Evolutionary conservation across 306 rosid genomes (phyloP).

Genomic region (Prunus kanzakura): DNA sequence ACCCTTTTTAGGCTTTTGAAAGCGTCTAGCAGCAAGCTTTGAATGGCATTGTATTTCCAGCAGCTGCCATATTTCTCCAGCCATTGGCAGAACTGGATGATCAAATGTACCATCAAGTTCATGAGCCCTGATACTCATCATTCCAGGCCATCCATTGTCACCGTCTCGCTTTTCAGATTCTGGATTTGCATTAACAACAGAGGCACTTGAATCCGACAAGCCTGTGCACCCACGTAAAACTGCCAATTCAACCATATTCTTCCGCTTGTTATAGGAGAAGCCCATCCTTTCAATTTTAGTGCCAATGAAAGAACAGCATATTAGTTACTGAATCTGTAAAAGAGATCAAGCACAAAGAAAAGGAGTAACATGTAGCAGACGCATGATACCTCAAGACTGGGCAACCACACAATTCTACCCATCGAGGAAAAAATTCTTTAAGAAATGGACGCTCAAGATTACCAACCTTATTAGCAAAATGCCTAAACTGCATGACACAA

Average conservation of each 20-base stretch:
- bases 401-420: slow-evolving; percentile 93
- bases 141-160: slow-evolving; percentile 96
- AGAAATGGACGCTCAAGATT: slow-evolving; percentile 99
- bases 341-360: slow-evolving; percentile 15
- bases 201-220: slow-evolving; percentile 47
- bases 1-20: slow-evolving; percentile 85
- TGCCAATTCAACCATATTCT: slow-evolving; percentile 94
- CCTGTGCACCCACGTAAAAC: slow-evolving; percentile 89
- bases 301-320: slow-evolving; percentile 12
- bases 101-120: slow-evolving; percentile 97
- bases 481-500: slow-evolving; percentile 77
- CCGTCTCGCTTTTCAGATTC: slow-evolving; percentile 75
- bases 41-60: slow-evolving; percentile 95
- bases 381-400: slow-evolving; percentile 74
- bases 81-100: slow-evolving; percentile 96
- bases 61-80: slow-evolving; percentile 88
- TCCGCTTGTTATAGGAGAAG: slow-evolving; percentile 88
- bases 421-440: slow-evolving; percentile 94
- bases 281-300: slow-evolving; percentile 63
- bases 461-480: slow-evolving; percentile 93
- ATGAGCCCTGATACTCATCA: slow-evolving; percentile 95
- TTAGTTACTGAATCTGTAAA: slow-evolving; percentile 29
- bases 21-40: slow-evolving; percentile 86
- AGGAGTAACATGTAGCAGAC: slow-evolving; percentile 17
- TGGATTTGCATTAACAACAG: slow-evolving; percentile 47